Conservation (phyloP, 2,329 filamentous ascomycete genomes). For the Colletotrichum sp. region DNA sequence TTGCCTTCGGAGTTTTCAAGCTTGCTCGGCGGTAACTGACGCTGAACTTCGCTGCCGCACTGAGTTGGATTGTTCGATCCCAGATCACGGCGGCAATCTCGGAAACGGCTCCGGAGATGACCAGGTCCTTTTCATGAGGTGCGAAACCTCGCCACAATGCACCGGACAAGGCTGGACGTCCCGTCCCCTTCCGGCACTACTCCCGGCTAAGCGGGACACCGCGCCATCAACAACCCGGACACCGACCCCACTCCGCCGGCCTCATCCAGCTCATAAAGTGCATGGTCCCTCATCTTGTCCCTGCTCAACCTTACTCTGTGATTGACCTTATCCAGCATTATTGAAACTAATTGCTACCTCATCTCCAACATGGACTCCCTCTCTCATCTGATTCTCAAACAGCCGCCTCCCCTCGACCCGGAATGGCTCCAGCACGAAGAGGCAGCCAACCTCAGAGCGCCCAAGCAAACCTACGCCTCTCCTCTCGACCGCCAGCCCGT, state of each 20-base stretch:
- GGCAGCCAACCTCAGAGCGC: conserved; percentile 28
- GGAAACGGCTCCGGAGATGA: neutral
- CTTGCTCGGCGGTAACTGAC: neutral
- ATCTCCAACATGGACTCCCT: neutral
- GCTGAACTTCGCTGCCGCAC: neutral
- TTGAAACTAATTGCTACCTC: neutral
- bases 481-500: conserved; percentile 38
- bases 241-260: conserved; percentile 6
- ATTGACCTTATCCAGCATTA: neutral
- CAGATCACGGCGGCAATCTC: neutral
- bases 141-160: no score
- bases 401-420: conserved; percentile 40
- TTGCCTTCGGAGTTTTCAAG: conserved; percentile 8
- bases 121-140: neutral
- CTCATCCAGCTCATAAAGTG: neutral
- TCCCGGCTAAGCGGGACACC: conserved; percentile 15
- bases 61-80: neutral
- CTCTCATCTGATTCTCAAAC: neutral
- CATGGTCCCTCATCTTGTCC: neutral
- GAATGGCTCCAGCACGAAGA: conserved; percentile 46
- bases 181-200: neutral
- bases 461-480: conserved; percentile 29
- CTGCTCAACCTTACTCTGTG: neutral
- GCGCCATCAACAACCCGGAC: conserved; percentile 15
- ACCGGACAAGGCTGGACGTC: neutral